Evolutionary conservation across 2,329 filamentous ascomycete genomes (phyloP), one percentile per base, ranked within the genome.

Genomic region (Pseudocercospora fijiensis): DNA sequence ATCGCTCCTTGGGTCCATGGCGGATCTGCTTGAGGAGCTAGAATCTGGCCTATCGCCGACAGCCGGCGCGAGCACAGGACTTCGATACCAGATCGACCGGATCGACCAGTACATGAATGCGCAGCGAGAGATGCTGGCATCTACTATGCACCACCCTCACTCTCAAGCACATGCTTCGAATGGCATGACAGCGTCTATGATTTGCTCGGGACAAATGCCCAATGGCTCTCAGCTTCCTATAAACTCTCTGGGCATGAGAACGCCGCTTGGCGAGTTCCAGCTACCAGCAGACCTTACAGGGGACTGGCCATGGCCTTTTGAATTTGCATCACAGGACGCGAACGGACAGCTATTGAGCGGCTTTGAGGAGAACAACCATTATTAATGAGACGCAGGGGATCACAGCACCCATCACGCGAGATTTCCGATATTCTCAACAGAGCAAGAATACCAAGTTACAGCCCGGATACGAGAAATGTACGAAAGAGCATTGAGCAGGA

Each of bases 91-190:
- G 52, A 78, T 82, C 18, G 74, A 78, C 11, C 75, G 75, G 37
- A 81, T 82, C 18, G 81, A 83, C 65, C 73, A 76, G 4, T 80
- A 79, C 66, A 80, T 80, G 77, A 70, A 70, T 3, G 65, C 59
- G 3, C 71, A 73, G 60, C 64, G 70, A 20, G 62, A 66, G 20
- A 63, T 71, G 56, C 61, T 72, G 4, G 58, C 64, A 1, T 68
- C 65, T 20, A 41, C 51, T 41, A 30, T 30, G 7, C 49, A 64
- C 30, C 47, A 57, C 41, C 16, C 52, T n/a, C 57, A 57, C n/a
- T 20, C 53, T 22, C 53, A 57, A 11, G 53, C 53, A 26, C 26
- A 45, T 41, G 24, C 52, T 1, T 33, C n/a, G 11, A 58, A 52
- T 52, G 52, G 51, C 52, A 33, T 57, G 27, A 57, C 28, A 4